phyloP scores from a whole-genome alignment of 129 eudicot species.

The Arctium minus region DNA sequence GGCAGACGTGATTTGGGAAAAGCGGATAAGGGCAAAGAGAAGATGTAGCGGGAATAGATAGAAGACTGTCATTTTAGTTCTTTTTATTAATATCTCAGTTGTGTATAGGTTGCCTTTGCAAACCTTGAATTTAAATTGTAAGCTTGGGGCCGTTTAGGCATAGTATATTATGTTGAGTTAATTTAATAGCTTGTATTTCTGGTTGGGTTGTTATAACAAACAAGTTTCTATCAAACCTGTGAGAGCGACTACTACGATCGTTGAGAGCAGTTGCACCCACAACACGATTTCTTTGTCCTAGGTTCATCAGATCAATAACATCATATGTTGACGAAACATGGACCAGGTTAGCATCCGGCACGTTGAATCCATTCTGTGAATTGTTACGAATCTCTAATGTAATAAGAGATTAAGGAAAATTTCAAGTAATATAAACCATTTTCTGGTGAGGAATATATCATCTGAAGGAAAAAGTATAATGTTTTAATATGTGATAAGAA shows the following conservation, averaged over 20 bases:
- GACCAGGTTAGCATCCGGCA: conserved; percentile 86
- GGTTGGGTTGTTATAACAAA: too few relatives aligned
- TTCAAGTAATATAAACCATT: not conserved
- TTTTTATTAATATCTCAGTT: too few relatives aligned
- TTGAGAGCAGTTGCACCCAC: conserved; percentile 98
- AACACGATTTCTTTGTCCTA: conserved; percentile 78
- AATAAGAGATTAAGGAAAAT: conserved; percentile 38
- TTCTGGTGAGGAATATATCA: not conserved
- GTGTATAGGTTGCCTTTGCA: too few relatives aligned
- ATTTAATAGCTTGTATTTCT: too few relatives aligned
- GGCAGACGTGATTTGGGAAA: too few relatives aligned
- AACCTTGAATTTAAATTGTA: too few relatives aligned
- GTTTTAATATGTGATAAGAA: not conserved
- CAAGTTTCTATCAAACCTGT: conserved; percentile 46
- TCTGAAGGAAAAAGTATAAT: too few relatives aligned
- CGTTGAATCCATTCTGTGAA: conserved; percentile 88
- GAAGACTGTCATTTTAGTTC: too few relatives aligned
- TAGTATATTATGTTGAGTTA: too few relatives aligned
- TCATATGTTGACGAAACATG: conserved; percentile 77
- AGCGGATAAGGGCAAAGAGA: too few relatives aligned
- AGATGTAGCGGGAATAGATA: too few relatives aligned
- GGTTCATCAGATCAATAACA: conserved; percentile 77
- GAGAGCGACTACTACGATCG: conserved; percentile 99
- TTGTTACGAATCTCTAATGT: conserved; percentile 94
- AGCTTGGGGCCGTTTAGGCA: too few relatives aligned